Evolutionary conservation across 2,329 filamentous ascomycete genomes (phyloP), one percentile per base, ranked within the genome.

Genomic region (Pezicula rhizophila): DNA sequence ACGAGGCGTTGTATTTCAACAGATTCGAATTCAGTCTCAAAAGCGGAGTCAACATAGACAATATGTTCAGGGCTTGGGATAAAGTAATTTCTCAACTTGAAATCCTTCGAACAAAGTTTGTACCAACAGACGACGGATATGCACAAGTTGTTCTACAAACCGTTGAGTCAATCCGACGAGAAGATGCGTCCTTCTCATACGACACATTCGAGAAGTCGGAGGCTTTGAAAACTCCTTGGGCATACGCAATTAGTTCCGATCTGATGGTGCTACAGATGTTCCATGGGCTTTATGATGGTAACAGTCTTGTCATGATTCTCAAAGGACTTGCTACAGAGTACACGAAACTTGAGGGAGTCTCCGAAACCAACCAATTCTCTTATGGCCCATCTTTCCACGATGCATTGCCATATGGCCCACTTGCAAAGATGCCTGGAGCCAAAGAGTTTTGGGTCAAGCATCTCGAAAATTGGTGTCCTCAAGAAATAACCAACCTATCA

Each of bases 271-370:
- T 95, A 2, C 77, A 85, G 41, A 82, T 95, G 1, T 95, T 96
- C 66, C 91, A 96, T 63, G 89, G 79, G 0, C 66, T 96, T 0
- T 96, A 96, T 58, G 91, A 96, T 65, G 91, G 89, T 2, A 85
- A 79, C 55, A 92, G 89, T 52, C 76, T 95, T 35, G 74, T 77
- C 2, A 64, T 89, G 20, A 74, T 95, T 35, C 73, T 95, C 17
- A 63, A 77, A 3, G 67, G 74, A 17, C 71, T 95, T 2, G 67
- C 70, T 25, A 59, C 68, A 3, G 68, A 73, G 4, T 89, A 88
- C 57, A n/a, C 25, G 12, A 25, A 26, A 15, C 20, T 42, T 14
- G 20, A n/a, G 23, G n/a, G 4, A 8, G 35, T 4, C 18, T 54
- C 60, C 14, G 60, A 60, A 1, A 37, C 53, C 2, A 15, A 54